Conservation (phyloP, 345 rosid species). For the Carallia brachiata region DNA sequence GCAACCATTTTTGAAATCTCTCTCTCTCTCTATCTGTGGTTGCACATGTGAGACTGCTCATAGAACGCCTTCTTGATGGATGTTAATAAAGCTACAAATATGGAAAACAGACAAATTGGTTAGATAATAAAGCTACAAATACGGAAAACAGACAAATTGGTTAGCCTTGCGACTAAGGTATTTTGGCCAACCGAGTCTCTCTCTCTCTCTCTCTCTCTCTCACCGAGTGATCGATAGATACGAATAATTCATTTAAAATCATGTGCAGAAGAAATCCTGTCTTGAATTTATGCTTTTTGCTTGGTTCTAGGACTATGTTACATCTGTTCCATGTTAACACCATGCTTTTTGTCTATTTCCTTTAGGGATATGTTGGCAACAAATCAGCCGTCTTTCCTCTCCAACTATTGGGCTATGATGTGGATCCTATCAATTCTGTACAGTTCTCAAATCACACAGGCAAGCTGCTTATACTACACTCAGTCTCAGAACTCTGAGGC, state of each 20-base stretch:
- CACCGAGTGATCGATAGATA: not conserved
- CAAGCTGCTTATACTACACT: slow-evolving; percentile 41
- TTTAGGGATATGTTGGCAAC: slow-evolving; percentile 96
- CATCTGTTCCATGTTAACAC: slow-evolving; percentile 5
- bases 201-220: no score
- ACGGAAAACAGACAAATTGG: no score
- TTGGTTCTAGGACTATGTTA: slow-evolving; percentile 1
- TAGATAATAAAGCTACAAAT: no score
- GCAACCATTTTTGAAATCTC: not conserved
- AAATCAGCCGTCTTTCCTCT: slow-evolving; percentile 96
- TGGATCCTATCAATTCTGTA: slow-evolving; percentile 94
- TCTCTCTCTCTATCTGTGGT: no score
- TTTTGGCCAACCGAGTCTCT: no score
- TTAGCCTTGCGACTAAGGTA: no score
- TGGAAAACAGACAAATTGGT: no score
- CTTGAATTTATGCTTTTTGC: not conserved
- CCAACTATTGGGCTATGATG: slow-evolving; percentile 91
- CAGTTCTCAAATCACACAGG: slow-evolving; percentile 99
- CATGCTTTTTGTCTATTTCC: slow-evolving; percentile 7
- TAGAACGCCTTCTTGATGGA: no score
- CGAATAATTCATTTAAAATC: not conserved
- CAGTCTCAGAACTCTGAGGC: slow-evolving; percentile 36
- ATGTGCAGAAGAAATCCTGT: no score
- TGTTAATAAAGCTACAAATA: no score
- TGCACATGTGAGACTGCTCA: no score